Evolutionary conservation across 306 rosid species (phyloP), one percentile per base, ranked within the genome.

Genomic region (Casuarina glauca): DNA sequence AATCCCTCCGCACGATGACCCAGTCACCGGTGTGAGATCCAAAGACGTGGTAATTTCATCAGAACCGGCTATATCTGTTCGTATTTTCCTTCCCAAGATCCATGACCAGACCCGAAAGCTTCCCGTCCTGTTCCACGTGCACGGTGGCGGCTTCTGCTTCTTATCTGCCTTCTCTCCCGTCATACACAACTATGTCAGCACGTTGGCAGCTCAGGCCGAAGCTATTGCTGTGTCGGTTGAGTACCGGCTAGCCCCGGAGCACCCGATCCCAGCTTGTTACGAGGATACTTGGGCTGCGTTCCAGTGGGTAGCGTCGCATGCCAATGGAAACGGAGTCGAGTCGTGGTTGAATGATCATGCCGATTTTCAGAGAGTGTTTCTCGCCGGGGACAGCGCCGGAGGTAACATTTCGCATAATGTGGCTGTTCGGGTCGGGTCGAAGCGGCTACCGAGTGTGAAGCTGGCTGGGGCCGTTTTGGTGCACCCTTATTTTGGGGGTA

Each of bases 111-210:
- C 19, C 36, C 50, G 45, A 43, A 78, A 75, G 61, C 77, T 81
- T 9, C 85, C 90, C 0, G 70, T 83, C 43, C 62, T 81, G 11
- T 26, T 72, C 4, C 83, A 81, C 79, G n/a, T 83, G 52, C 90
- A 83, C 43, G 90, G 90, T 1, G 90, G 87, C 0, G 88, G 74
- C 0, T 87, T 87, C 77, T 81, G 84, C 54, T 41, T 81, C 17
- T 63, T 20, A 10, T 84, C 90, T 3, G 82, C 90, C 13, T 87
- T 84, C 60, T n/a, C 12, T 44, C 26, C 67, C 0, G 11, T 1
- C 6, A 81, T 51, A 72, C 83, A 87, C 64, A 41, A 52, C 49
- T 69, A 68, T 16, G 86, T 84, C 42, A 38, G 73, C 36, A 49
- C 82, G 38, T 39, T 84, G 9, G 80, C 58, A 11, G 73, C 70